Evolutionary conservation across 768 basidiomycete species (phyloP).

Genomic region (Rhodotorula taiwanensis): DNA sequence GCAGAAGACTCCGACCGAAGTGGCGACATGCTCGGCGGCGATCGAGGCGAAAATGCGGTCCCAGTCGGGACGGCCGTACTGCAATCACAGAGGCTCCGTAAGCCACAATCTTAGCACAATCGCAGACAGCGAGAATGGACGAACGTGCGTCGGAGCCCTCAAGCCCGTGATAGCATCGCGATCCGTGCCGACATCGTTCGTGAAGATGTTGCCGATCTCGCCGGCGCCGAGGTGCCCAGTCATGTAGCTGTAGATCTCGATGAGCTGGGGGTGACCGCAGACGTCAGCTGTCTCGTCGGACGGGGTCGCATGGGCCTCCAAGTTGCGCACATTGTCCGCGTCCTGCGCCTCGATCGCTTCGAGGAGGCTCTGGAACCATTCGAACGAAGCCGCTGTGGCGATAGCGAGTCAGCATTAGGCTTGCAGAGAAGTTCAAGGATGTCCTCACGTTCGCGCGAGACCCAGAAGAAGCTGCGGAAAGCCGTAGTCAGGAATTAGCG

Average conservation of each 20-base stretch:
- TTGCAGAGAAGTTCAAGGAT: not conserved
- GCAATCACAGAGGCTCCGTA: conserved; percentile 42
- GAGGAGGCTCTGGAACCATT: conserved; percentile 76
- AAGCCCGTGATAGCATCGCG: conserved; percentile 84
- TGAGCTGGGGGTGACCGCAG: conserved; percentile 14
- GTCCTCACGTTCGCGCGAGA: conserved; percentile 35
- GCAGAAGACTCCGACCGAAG: conserved; percentile 64
- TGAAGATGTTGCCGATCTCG: conserved; percentile 88
- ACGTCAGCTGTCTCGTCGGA: too few species aligned
- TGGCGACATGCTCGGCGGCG: conserved; percentile 72
- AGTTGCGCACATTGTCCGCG: conserved; percentile 53
- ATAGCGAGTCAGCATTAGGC: not conserved
- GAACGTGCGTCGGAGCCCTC: conserved; percentile 86
- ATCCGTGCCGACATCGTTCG: conserved; percentile 70
- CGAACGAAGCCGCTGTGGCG: conserved; percentile 26
- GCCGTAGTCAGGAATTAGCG: not conserved
- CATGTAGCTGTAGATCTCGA: conserved; percentile 82
- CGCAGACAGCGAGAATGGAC: conserved; percentile 40
- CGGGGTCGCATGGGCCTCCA: too few species aligned
- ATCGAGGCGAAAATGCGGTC: conserved; percentile 53
- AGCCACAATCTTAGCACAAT: conserved; percentile 15
- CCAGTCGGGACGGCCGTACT: conserved; percentile 38
- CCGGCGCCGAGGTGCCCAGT: conserved; percentile 86
- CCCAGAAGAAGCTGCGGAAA: conserved; percentile 35
- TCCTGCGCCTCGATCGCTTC: conserved; percentile 93